Base-by-base conservation (phyloP, 768 basidiomycete genomes). In the Termitomyces sp. region DNA sequence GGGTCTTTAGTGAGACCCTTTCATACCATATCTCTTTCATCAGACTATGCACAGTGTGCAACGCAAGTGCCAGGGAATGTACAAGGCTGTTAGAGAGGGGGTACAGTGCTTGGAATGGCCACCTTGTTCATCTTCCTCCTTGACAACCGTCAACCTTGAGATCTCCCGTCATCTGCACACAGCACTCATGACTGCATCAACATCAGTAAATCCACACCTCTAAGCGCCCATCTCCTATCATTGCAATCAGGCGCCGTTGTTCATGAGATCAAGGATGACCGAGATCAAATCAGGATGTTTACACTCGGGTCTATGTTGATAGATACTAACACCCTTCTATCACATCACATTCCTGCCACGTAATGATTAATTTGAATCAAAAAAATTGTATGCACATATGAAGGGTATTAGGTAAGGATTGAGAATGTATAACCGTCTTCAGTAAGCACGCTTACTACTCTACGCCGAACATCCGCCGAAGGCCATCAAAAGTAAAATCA, bases 321-420 rank as follows among this genome's bases (percentile, higher is more conserved):
- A 50, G 33, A 7, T 34, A 47, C 44, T 33, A 33, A 12, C 2
- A 13, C n/a, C 27, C 18, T 15, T 42, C 39, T 41, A 54, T 41
- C 51, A 42, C 6, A 55, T 48, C 51, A 57, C 5, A 18, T 52
- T 53, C 49, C 37, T 51, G 41, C 46, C 55, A 30, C 16, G 54
- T 31, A 24, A 4, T 45, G 16, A 46, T 45, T 33, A 30, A 46
- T 8, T 16, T 8, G 58, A 65, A 61, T 63, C 65, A 62, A 63
- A 67, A 63, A 27, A 58, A 59, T 47, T 47, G 42, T 52, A 54
- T 55, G 61, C 60, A 63, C 62, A 65, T 64, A 65, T 64, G 67
- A 54, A 63, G 69, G 70, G 72, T 71, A 72, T 73, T 69, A 69
- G 66, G 54, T 68, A 63, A 60, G 58, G 13, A 62, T 53, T 60